Base-by-base conservation (phyloP, 1,139 yeast genomes). In the Blastobotrys raffinosifermentans region DNA sequence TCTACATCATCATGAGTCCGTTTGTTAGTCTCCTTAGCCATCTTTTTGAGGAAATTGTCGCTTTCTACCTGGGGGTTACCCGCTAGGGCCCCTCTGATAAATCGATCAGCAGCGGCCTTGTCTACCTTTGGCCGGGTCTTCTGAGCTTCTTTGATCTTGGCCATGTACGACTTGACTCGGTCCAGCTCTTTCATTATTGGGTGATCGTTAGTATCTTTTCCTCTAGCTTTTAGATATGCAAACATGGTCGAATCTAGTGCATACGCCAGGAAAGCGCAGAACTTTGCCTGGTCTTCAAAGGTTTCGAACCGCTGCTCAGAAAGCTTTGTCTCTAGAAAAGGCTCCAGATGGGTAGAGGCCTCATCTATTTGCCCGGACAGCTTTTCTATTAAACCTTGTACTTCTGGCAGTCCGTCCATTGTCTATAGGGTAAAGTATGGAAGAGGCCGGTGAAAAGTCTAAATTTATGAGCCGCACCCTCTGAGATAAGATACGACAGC, bases 81-180 rank as follows among this genome's bases (percentile, higher is more conserved):
- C 45, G 17, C 73, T 40, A 75, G 62, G 3, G 77, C 70, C 30
- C 66, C 63, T 37, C 65, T 66, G 19, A 76, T 63, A 40, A 67
- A 67, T 26, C 69, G 58, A 41, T 64, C 66, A 2, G 77, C 69
- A 3, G 61, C 63, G 22, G 62, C 66, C 6, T 61, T 55, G 32
- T 63, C 63, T 7, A 57, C 37, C 14, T 19, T 32, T 35, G 25
- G 20, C 29, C 30, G 32, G 1, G 36, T 31, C 20, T 31, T 22
- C 37, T 67, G 72, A 2, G 70, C 59, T 6, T 61, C 65, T 45
- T 78, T 75, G 31, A 75, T 70, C 53, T 79, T 70, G 29, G 69
- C 71, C 80, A 85, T 80, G 50, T 80, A 80, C 11, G 69, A 58
- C 57, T 81, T 82, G 29, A 87, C 80, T 45, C 94, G 67, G 16